Evolutionary conservation across 2,329 filamentous ascomycete species (phyloP).

Genomic region (Calonectria ilicicola): DNA sequence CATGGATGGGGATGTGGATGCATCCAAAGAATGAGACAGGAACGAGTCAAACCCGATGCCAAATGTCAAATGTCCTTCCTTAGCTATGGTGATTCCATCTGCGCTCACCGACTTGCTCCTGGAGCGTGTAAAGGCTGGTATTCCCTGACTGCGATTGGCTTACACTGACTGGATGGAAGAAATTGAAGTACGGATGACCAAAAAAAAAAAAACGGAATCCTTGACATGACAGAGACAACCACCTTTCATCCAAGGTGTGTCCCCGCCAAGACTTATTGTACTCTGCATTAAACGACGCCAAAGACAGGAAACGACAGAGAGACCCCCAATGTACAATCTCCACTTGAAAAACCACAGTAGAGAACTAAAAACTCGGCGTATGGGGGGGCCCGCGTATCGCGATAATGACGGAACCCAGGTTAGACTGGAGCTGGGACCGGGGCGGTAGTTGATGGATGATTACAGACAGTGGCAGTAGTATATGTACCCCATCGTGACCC

Average conservation of each 20-base stretch:
- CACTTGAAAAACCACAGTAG: constrained; percentile 1
- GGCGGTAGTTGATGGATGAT: constrained; percentile 7
- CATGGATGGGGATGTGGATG: constrained; percentile 7
- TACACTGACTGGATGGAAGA: not conserved
- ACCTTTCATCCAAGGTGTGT: not conserved
- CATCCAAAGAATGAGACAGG: constrained; percentile 4
- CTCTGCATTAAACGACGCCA: not conserved
- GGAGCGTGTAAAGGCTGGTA: not conserved
- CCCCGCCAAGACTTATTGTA: not conserved
- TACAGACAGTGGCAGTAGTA: constrained; percentile 7
- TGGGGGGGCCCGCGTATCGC: constrained; percentile 1
- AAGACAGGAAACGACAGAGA: not conserved
- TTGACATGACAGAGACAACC: not conserved
- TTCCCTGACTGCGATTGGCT: not conserved
- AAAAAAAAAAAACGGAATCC: not conserved
- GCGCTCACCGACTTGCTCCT: not conserved
- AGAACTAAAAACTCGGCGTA: constrained; percentile 5
- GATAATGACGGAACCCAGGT: constrained; percentile 5
- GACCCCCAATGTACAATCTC: constrained; percentile 15
- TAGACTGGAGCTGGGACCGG: constrained; percentile 15
- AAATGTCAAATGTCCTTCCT: too few species aligned
- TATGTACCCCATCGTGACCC: constrained; percentile 25
- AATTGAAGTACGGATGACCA: too few species aligned
- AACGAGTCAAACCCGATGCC: not conserved
- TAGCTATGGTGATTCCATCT: not conserved